A percentile compares a stretch with the other conserved stretches of the same genome.
These are phyloP conservation scores for Graphilbum fragrans DNA, from an alignment of 2,329 filamentous ascomycete genomes.

Conservation along the genomic window DNA sequence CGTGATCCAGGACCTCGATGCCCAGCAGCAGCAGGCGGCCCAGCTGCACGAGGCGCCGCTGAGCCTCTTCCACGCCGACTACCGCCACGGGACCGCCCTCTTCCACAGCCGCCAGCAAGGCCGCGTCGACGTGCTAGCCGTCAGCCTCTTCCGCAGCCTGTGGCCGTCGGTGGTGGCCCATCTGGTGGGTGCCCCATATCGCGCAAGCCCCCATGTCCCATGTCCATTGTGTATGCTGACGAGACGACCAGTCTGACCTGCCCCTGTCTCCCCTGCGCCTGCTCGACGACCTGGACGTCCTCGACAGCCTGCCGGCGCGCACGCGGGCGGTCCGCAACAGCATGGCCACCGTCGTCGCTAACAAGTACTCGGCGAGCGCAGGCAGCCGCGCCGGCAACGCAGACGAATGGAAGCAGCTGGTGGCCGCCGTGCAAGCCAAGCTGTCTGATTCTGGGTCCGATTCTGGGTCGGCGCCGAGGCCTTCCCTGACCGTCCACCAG, in stretches of 20 bases:
- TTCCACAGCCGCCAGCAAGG: slow-evolving; percentile 10
- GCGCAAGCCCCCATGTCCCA: not conserved
- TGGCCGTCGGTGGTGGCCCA: slow-evolving; percentile 14
- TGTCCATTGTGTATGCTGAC: not conserved
- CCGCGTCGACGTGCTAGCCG: slow-evolving; percentile 10
- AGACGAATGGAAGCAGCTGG: slow-evolving; percentile 7
- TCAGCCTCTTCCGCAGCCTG: slow-evolving; percentile 18
- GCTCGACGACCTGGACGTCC: slow-evolving; percentile 7
- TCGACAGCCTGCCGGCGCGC: slow-evolving; percentile 8
- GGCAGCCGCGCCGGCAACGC: slow-evolving; percentile 15
- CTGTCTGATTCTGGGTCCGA: no score
- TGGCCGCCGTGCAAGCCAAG: slow-evolving; percentile 5
- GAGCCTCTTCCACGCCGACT: slow-evolving; percentile 12
- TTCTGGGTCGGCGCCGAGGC: not conserved
- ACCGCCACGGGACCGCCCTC: not conserved
- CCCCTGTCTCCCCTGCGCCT: slow-evolving; percentile 4
- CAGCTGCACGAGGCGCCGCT: slow-evolving; percentile 14
- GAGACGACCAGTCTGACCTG: slow-evolving; percentile 11
- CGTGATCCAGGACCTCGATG: slow-evolving; percentile 16
- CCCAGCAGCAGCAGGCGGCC: slow-evolving; percentile 14
- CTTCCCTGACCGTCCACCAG: slow-evolving; percentile 3
- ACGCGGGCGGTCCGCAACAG: slow-evolving; percentile 10
- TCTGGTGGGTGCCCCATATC: slow-evolving; percentile 13
- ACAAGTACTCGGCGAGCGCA: slow-evolving; percentile 11
- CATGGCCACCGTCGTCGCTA: slow-evolving; percentile 10